Conservation (phyloP, 2,329 filamentous ascomycete genomes). For the Penicillium glabrum region DNA sequence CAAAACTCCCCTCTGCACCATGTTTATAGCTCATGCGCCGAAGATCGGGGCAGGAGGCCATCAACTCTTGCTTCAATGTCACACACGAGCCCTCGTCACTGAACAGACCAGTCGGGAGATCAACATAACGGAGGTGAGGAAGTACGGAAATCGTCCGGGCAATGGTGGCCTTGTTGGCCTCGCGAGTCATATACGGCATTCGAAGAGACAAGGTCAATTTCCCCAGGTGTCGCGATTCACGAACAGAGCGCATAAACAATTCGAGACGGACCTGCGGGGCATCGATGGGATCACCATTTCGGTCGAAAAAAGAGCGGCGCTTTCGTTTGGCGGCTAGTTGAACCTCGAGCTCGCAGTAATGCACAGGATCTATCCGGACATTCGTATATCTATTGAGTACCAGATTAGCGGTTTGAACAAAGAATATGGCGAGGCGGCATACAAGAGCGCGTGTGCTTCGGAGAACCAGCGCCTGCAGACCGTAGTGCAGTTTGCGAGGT, state of each 20-base stretch:
- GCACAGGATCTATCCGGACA: conserved; percentile 88
- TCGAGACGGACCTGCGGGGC: conserved; percentile 72
- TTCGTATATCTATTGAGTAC: conserved; percentile 68
- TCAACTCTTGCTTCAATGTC: conserved; percentile 77
- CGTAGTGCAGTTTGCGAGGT: conserved; percentile 75
- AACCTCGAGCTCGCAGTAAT: conserved; percentile 89
- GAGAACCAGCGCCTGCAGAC: conserved; percentile 72
- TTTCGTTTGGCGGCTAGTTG: conserved; percentile 77
- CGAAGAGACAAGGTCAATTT: conserved; percentile 75
- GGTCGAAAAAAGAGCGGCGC: conserved; percentile 68
- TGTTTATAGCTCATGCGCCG: conserved; percentile 83
- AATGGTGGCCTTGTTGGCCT: conserved; percentile 79
- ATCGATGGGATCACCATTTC: conserved; percentile 78
- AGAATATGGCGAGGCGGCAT: conserved; percentile 40
- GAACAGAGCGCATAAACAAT: conserved; percentile 77
- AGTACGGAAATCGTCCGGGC: conserved; percentile 82
- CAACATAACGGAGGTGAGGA: conserved; percentile 82
- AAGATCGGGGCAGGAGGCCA: conserved; percentile 78
- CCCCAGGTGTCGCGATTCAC: conserved; percentile 71
- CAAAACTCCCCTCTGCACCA: conserved; percentile 76
- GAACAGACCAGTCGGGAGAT: conserved; percentile 86
- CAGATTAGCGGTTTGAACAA: neutral
- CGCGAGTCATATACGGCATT: conserved; percentile 90
- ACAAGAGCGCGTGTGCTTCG: conserved; percentile 62
- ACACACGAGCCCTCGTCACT: conserved; percentile 74